Evolutionary conservation across 305 asterid species (phyloP), one percentile per base, ranked within the genome.

Genomic region (Plantago coronopus): DNA sequence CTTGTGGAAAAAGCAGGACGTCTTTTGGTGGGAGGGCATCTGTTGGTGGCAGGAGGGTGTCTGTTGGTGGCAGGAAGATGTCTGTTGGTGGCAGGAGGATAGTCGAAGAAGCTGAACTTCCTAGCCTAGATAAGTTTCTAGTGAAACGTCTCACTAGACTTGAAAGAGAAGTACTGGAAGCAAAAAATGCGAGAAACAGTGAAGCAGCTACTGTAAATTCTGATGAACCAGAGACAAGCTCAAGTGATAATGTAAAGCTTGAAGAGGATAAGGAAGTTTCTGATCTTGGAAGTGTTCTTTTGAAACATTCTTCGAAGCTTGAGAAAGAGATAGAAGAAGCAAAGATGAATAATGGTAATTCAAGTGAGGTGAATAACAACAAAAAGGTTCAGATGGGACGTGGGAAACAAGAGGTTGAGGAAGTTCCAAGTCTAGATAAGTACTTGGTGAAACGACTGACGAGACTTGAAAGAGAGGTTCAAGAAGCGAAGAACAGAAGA

Each of bases 131-230:
- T 74, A 80, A 88, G 73, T 85, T 83, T 77, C 85, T 91, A 29
- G 94, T 91, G 58, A 91, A 88, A 73, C 83, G 82, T 55, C 55
- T 91, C 73, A 85, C 94, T 0, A 85, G 96, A 57, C 96, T 91
- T 19, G 97, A 91, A 75, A 83, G 88, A 74, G 97, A 90, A 76
- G 82, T 90, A n/a, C 63, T 81, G 50, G 95, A 90, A 69, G 96
- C 97, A 40, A 90, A 83, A 71, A 87, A 73, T 48, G 86, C 86
- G 0, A 66, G 79, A 47, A 78, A 76, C 46, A 78, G 55, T 50
- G 91, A 73, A 69, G 69, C 74, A 16, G 59, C 25, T 12, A 69
- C 71, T 51, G 74, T 9, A 7, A 31, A 7, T 4, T 7, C 38
- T 31, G 70, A 81, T 42, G 61, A 62, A 56, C 57, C 65, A 37